Base-by-base conservation (phyloP, 1,139 yeast species). In the Tardiomyces digboiensis region DNA sequence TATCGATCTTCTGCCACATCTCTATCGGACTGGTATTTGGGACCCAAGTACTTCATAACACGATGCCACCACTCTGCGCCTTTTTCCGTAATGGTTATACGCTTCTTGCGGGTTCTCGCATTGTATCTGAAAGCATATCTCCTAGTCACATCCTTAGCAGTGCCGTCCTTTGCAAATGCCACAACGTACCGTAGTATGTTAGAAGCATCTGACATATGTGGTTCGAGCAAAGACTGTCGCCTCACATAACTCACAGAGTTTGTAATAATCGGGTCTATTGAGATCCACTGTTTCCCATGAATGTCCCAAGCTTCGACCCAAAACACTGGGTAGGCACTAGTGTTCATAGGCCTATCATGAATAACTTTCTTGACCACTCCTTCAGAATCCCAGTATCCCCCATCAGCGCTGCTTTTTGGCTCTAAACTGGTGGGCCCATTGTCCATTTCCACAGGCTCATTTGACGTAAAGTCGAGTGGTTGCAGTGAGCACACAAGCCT, bases 251-350 rank as follows among this genome's bases (percentile, higher is more conserved):
- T 96, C 19, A 89, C 77, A 0, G 74, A 64, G 45, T 75, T 65
- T 40, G 80, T 72, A 18, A 78, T 80, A 1, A 81, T 67, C 0
- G 97, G 94, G 55, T 91, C 97, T 1, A 88, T 71, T 3, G 94
- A 78, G n/a, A 87, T 73, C 95, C 97, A 89, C 49, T 74, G 75
- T 47, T 78, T 73, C 4, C 78, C 64, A 48, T 73, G 76, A 42
- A 74, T 74, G 59, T 91, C 91, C 94, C 95, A 91, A 0, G 85
- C 96, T 60, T 91, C 99, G 14, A 79, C 80, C 98, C 98, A 91
- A 57, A 83, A 87, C 0, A 87, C 71, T 0, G 97, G 97, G 39
- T 16, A 41, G 39, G 14, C 43, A 43, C 33, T 26, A 5, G 12
- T 51, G 37, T 36, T 43, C 37, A 42, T 19, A 3, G 7, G 36